These are phyloP conservation scores for Ascomycota sp. DNA, from an alignment of 2,329 filamentous ascomycete genomes.

Conservation along the genomic window DNA sequence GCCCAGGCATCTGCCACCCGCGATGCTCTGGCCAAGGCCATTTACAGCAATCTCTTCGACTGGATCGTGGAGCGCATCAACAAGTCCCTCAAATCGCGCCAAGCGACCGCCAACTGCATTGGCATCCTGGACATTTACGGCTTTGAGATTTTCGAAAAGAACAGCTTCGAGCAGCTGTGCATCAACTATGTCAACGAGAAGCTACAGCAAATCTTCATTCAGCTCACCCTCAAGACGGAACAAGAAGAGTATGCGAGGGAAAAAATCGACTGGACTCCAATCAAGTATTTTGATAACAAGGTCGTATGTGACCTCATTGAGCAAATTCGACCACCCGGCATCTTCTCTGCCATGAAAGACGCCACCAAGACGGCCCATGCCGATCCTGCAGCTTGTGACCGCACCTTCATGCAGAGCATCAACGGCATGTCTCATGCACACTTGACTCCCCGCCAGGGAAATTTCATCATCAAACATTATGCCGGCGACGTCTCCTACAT, in stretches of 20 bases:
- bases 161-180: conserved; percentile 96
- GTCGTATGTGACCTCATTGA: conserved; percentile 95
- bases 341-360: conserved; percentile 93
- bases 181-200: conserved; percentile 99
- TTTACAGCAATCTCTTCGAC: conserved; percentile 94
- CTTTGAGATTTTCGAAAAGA: conserved; percentile 98
- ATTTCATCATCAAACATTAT: conserved; percentile 98
- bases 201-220: conserved; percentile 96
- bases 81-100: conserved; percentile 61
- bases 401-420: conserved; percentile 84
- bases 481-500: conserved; percentile 91
- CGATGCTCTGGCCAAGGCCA: conserved; percentile 83
- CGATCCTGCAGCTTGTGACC: conserved; percentile 80
- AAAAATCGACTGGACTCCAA: conserved; percentile 96
- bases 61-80: conserved; percentile 95
- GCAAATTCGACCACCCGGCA: conserved; percentile 68
- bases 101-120: conserved; percentile 61
- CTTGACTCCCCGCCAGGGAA: conserved; percentile 77
- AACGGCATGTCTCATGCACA: conserved; percentile 85
- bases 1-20: conserved; percentile 72
- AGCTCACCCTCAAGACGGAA: conserved; percentile 86
- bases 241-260: conserved; percentile 94
- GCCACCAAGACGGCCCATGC: conserved; percentile 97
- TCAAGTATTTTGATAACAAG: conserved; percentile 99
- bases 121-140: conserved; percentile 98